Percentiles rank a stretch among this genome's conserved stretches.
These are phyloP conservation scores for Tuber brumale DNA, from an alignment of 495 filamentous ascomycete genomes.

Conservation along the genomic window DNA sequence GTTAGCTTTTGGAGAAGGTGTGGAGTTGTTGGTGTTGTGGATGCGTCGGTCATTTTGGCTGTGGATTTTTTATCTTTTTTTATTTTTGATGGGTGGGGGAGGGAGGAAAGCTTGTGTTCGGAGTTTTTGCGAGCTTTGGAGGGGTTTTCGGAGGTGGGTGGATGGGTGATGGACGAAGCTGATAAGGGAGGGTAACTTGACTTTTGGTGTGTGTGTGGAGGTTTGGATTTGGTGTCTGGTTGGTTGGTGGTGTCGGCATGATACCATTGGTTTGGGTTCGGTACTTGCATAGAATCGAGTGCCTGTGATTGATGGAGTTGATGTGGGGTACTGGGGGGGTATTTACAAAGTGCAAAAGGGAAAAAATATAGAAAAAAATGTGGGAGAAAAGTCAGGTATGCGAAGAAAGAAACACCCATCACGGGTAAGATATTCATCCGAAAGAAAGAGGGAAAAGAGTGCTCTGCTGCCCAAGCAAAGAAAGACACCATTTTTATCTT, in stretches of 20 bases:
- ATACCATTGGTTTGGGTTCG: neutral
- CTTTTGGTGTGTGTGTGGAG: neutral
- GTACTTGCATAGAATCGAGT: neutral
- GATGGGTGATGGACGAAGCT: neutral
- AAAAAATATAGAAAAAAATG: neutral
- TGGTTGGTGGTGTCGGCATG: neutral
- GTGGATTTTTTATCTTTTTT: neutral
- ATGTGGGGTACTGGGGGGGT: neutral
- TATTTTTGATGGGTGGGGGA: neutral
- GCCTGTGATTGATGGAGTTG: neutral
- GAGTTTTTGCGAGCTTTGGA: neutral
- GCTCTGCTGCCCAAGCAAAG: neutral
- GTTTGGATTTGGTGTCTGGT: neutral
- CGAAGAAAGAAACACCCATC: neutral
- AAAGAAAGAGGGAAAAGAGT: neutral
- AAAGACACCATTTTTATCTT: constrained; percentile 9
- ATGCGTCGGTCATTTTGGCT: neutral
- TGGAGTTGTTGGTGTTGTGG: neutral
- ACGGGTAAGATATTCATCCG: neutral
- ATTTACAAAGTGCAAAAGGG: neutral
- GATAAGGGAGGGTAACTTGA: constrained; percentile 1
- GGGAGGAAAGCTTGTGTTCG: neutral
- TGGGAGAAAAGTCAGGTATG: neutral
- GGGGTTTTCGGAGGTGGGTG: neutral
- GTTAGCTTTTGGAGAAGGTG: neutral